These are phyloP conservation scores for Fraxinus velutina DNA, from an alignment of 305 asterid genomes.

Conservation along the genomic window DNA sequence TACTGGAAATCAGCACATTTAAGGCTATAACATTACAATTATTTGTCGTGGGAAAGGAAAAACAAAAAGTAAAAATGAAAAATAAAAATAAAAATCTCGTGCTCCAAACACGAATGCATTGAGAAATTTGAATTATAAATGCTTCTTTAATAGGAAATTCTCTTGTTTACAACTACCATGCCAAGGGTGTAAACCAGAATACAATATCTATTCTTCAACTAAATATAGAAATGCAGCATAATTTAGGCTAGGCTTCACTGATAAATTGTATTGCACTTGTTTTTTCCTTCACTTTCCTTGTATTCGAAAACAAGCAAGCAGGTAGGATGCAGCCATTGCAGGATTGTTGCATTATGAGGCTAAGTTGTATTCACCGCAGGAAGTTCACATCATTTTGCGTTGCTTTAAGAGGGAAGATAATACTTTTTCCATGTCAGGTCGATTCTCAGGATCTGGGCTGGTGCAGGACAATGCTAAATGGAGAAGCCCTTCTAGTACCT, in stretches of 20 bases:
- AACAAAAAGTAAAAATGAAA: not conserved
- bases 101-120: not conserved
- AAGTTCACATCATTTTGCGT: constrained; percentile 31
- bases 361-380: not conserved
- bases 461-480: constrained; percentile 65
- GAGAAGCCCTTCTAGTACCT: constrained; percentile 52
- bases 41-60: not conserved
- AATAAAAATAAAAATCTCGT: not conserved
- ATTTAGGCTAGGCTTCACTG: not conserved
- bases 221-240: not conserved
- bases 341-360: not conserved
- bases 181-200: not conserved
- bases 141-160: not conserved
- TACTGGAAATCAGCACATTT: not conserved
- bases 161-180: not conserved
- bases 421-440: constrained; percentile 71
- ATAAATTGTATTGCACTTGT: not conserved
- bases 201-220: not conserved
- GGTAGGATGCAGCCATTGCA: not conserved
- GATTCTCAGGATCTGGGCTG: constrained; percentile 49
- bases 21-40: not conserved
- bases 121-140: not conserved
- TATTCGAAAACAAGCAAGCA: not conserved
- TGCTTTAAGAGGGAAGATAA: constrained; percentile 49
- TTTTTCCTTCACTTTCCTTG: not conserved